Percentiles rank a stretch among this genome's conserved stretches.
Evolutionary conservation across 2,329 filamentous ascomycete genomes (phyloP).

Genomic region (Aspergillus thermomutatus): DNA sequence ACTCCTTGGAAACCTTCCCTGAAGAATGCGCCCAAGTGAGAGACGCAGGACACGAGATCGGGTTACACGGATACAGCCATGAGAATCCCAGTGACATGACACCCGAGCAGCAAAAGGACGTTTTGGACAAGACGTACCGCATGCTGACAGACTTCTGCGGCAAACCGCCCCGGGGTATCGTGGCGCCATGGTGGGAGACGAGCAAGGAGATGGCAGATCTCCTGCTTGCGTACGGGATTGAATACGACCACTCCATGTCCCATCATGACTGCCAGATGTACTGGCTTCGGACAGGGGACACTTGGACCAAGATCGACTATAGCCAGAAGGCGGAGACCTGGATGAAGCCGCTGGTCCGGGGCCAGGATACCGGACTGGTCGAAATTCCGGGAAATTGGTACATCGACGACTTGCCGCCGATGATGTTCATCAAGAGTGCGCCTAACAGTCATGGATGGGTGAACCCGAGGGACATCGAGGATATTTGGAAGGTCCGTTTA

Average conservation of each 20-base stretch:
- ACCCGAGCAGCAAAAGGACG: slow-evolving; percentile 69
- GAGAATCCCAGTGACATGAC: slow-evolving; percentile 72
- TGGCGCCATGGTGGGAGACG: slow-evolving; percentile 75
- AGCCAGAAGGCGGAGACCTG: slow-evolving; percentile 40
- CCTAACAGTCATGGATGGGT: slow-evolving; percentile 58
- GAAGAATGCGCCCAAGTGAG: slow-evolving; percentile 61
- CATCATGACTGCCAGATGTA: slow-evolving; percentile 47
- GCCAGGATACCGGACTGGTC: slow-evolving; percentile 39
- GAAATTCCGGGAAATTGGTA: slow-evolving; percentile 47
- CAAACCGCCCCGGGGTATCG: slow-evolving; percentile 69
- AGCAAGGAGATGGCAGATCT: slow-evolving; percentile 60
- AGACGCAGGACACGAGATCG: slow-evolving; percentile 63
- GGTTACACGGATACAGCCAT: slow-evolving; percentile 70
- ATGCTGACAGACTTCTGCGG: slow-evolving; percentile 71
- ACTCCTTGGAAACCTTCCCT: slow-evolving; percentile 63
- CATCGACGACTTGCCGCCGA: slow-evolving; percentile 43
- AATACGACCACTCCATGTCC: slow-evolving; percentile 45
- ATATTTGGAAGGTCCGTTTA: slow-evolving; percentile 49
- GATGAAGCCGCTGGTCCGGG: slow-evolving; percentile 50
- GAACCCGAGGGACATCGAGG: slow-evolving; percentile 56
- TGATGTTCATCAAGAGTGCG: slow-evolving; percentile 47
- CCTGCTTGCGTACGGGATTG: slow-evolving; percentile 42
- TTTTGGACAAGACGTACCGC: slow-evolving; percentile 72
- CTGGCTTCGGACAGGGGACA: slow-evolving; percentile 42
- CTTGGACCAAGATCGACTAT: slow-evolving; percentile 47